Base-by-base conservation (phyloP, 305 asterid species). In the Fraxinus velutina region DNA sequence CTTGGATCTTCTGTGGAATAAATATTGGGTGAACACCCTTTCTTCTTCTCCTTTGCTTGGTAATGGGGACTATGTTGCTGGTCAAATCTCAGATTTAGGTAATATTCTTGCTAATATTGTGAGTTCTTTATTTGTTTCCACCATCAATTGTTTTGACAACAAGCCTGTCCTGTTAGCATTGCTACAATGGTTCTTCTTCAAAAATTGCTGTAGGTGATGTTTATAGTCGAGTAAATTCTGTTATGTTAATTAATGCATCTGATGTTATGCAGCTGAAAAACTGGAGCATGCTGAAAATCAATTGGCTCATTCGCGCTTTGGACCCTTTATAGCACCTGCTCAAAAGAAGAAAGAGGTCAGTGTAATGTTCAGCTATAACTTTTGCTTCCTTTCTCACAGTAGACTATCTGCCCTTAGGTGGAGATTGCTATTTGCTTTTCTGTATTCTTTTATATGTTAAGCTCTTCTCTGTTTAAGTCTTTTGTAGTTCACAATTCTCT, bases 11-110 rank as follows among this genome's bases (percentile, higher is more conserved):
- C 91, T 95, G 17, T 95, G 99, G 99, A 95, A 95, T 85, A 93
- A 95, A 85, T 95, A 95, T 83, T 95, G 99, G 99, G 99, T 95
- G 60, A 95, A 95, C 92, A 95, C 99, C 6, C 98, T 95, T 79
- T 95, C 99, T 29, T 95, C 98, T 66, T 92, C 99, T 70, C 98
- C 99, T 60, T 89, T 95, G 91, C 98, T 95, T 62, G 98, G 99
- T 47, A 93, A 92, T 80, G 99, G 98, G 44, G 99, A 95, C 88
- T 93, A 91, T 87, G 98, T 95, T 76, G 99, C 99, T 75, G 99
- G 98, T 32, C 99, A 95, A 84, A 95, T 95, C 72, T 95, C 97
- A 77, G 99, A 95, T 89, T 88, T 95, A 73, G 99, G 98, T 92
- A 90, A 85, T 83, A 80, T 75, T 47, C 37, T 66, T 60, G 32